phyloP scores from a whole-genome alignment of 345 rosid genomes.

The Salix caprea region DNA sequence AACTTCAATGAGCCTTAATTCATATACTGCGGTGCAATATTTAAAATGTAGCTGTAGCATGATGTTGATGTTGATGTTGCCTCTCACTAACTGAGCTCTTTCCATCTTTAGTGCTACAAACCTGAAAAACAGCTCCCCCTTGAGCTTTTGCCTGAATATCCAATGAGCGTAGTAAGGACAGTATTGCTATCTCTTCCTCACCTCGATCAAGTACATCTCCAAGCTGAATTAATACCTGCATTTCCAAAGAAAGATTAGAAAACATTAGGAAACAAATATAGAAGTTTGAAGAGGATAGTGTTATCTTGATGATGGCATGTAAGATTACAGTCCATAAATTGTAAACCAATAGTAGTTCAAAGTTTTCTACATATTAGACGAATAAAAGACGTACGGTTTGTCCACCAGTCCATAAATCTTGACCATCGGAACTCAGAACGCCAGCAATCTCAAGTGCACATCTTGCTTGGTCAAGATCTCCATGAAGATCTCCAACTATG shows the following conservation, averaged over 20 bases:
- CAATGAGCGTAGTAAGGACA: constrained; percentile 65
- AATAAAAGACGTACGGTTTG: constrained; percentile 46
- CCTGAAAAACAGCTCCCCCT: constrained; percentile 96
- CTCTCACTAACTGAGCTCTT: background rate
- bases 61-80: background rate
- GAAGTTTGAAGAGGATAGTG: background rate
- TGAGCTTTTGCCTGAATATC: constrained; percentile 70
- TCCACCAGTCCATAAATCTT: constrained; percentile 73
- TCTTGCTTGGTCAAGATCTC: constrained; percentile 79
- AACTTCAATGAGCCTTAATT: background rate
- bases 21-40: background rate
- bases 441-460: constrained; percentile 77
- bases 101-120: constrained; percentile 24
- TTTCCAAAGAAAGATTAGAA: constrained; percentile 11
- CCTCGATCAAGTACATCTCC: constrained; percentile 96
- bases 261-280: background rate
- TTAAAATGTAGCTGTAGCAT: too few species aligned
- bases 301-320: background rate
- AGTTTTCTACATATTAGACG: background rate
- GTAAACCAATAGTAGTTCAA: background rate
- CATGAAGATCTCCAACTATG: constrained; percentile 85
- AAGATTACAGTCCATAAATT: background rate
- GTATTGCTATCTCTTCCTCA: constrained; percentile 76
- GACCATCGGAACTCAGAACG: constrained; percentile 67
- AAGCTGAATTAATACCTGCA: constrained; percentile 71